Evolutionary conservation across 2,329 filamentous ascomycete species (phyloP), one percentile per base, ranked within the genome.

Genomic region (Cladosporium sp.): DNA sequence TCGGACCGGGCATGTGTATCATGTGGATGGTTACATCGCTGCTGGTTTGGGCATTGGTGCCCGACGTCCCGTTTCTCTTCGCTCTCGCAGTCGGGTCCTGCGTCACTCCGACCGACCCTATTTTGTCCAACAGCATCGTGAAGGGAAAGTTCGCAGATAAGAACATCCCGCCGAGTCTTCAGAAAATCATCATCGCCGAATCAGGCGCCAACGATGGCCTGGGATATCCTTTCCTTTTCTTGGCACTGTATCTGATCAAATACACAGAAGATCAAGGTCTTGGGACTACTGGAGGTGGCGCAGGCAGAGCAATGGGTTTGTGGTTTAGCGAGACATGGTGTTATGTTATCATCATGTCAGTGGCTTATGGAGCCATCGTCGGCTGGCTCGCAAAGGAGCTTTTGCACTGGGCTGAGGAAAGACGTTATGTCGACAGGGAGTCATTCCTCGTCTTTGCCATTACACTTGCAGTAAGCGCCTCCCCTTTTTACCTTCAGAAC

Each of bases 71-170:
- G 31, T 87, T 93, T 58, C 75, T 95, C 2, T 86, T 93, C 59
- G 87, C 91, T 0, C 76, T 95, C 9, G 86, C 84, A 13, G 76
- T 95, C 9, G 90, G 84, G 1, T 87, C 90, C 0, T 95, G 90
- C 63, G 83, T 96, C n/a, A 93, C 91, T 2, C 91, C 90, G 0
- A 95, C 91, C 0, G 91, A 96, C 62, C 91, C 91, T 0, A 83
- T 95, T 1, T 70, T 95, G 35, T 92, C 87, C 13, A 92, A 93
- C 58, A 87, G 87, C 2, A 95, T 95, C 53, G 89, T 95, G 43
- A 95, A 95, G 73, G 90, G 90, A 32, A 91, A 88, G 62, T 96
- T 95, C 65, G 91, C 91, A 1, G 90, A 95, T 63, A 86, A 90
- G 62, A 93, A 95, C 66, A 85, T 95, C 14, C 89, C 91, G 0